Conservation (phyloP, 2,329 filamentous ascomycete genomes). For the Exophiala sp. region DNA sequence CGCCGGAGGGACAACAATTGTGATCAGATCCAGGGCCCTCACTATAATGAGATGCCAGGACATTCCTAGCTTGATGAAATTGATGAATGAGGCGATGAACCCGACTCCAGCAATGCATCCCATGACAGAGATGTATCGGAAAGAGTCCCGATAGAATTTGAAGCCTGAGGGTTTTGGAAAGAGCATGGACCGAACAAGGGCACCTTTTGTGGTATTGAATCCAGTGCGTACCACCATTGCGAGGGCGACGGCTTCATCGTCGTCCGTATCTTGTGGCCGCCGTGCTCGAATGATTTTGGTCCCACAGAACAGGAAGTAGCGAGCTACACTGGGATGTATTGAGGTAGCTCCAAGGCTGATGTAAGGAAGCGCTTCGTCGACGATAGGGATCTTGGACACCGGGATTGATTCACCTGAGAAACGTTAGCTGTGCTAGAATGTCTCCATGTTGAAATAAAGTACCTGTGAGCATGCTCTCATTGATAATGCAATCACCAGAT, state of each 20-base stretch:
- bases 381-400: conserved; percentile 83
- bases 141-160: conserved; percentile 97
- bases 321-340: conserved; percentile 73
- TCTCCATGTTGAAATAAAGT: conserved; percentile 17
- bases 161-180: conserved; percentile 98
- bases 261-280: conserved; percentile 75
- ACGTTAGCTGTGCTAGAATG: conserved; percentile 4
- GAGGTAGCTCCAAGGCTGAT: conserved; percentile 76
- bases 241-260: conserved; percentile 82
- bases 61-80: conserved; percentile 79
- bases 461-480: conserved; percentile 96
- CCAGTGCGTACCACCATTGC: conserved; percentile 90
- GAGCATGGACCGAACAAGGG: conserved; percentile 92
- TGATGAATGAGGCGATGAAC: conserved; percentile 84
- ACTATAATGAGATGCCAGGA: conserved; percentile 88
- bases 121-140: conserved; percentile 98
- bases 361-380: conserved; percentile 66
- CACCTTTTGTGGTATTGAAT: conserved; percentile 96
- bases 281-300: conserved; percentile 91
- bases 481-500: conserved; percentile 94
- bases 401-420: conserved; percentile 82
- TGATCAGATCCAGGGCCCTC: conserved; percentile 88
- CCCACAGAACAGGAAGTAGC: conserved; percentile 87
- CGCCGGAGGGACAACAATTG: conserved; percentile 92
- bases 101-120: conserved; percentile 75